Conservation (phyloP, 768 basidiomycete species). For the Xerocomellus intermedius region DNA sequence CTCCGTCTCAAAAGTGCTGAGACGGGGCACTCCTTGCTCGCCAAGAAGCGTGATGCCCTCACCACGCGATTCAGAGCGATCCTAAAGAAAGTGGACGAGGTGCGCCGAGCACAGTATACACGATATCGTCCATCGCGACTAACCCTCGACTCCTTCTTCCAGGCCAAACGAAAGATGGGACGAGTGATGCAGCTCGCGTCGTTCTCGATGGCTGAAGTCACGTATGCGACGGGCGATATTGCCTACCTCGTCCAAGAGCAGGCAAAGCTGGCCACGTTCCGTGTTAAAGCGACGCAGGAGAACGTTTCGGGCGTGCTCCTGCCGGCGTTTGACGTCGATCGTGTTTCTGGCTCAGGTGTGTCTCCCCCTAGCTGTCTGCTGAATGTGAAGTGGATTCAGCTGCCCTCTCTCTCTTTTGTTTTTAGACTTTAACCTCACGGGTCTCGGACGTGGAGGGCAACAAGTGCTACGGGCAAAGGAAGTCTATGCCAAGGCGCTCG, state of each 20-base stretch:
- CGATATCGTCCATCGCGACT: not conserved
- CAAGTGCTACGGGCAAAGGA: slow-evolving; percentile 94
- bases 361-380: slow-evolving; percentile 3
- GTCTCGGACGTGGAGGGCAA: slow-evolving; percentile 94
- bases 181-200: slow-evolving; percentile 98
- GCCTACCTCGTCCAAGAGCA: slow-evolving; percentile 97
- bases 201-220: slow-evolving; percentile 98
- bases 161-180: slow-evolving; percentile 99
- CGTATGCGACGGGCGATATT: slow-evolving; percentile 96
- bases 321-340: slow-evolving; percentile 92
- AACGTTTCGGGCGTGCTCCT: slow-evolving; percentile 97
- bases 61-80: slow-evolving; percentile 94
- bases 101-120: slow-evolving; percentile 35
- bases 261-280: slow-evolving; percentile 87
- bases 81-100: slow-evolving; percentile 96
- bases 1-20: slow-evolving; percentile 87
- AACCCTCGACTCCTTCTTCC: slow-evolving; percentile 22
- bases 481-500: slow-evolving; percentile 96
- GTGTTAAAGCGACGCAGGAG: slow-evolving; percentile 93
- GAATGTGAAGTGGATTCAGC: not conserved
- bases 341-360: slow-evolving; percentile 78
- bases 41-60: slow-evolving; percentile 97
- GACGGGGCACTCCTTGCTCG: slow-evolving; percentile 91
- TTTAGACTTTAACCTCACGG: slow-evolving; percentile 95
- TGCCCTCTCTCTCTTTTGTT: not conserved